Base-by-base conservation (phyloP, 169 alveolate species). In the Babesia ovata region DNA sequence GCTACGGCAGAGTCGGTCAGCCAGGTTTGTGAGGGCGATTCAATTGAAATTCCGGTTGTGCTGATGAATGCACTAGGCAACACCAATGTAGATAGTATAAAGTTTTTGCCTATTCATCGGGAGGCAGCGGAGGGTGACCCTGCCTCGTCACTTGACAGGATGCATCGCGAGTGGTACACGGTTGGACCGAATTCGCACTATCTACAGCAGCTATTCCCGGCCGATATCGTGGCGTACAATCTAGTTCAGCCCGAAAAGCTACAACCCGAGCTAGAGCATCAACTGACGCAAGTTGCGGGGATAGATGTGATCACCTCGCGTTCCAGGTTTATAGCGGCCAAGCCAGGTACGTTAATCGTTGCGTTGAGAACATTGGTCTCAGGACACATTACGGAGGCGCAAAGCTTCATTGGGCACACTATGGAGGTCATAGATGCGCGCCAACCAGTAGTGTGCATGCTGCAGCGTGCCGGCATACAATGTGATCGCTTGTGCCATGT, bases 141-240 rank as follows among this genome's bases (percentile, higher is more conserved):
- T 13, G 52, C 63, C 16, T 66, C 84, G 11, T 61, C 75, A 9
- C 72, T 81, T 9, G 88, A 81, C 73, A 63, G 42, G 52, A 21
- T 63, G 59, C 88, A 81, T 57, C 69, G 88, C n/a, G 88, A 81
- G 66, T 81, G 88, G 88, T 81, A 72, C 44, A 81, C 84, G 10
- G 88, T 81, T 11, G 88, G 70, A 39, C 88, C 84, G 44, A 81
- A 81, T 57, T 81, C 88, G 42, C 52, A 72, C 67, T 81, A 81
- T 70, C 73, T 81, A n/a, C 74, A 48, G 54, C 88, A 81, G 74
- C 70, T 81, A 28, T 81, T 81, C 84, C 88, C 88, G n/a, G 66
- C 57, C 19, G 76, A 81, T 33, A 81, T 81, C 8, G 53, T 63
- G 50, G 72, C 75, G 0, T 81, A 81, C 74, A 54, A 79, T 12